phyloP scores from a whole-genome alignment of 148 eudicot genomes.

The Talinum fruticosum region DNA sequence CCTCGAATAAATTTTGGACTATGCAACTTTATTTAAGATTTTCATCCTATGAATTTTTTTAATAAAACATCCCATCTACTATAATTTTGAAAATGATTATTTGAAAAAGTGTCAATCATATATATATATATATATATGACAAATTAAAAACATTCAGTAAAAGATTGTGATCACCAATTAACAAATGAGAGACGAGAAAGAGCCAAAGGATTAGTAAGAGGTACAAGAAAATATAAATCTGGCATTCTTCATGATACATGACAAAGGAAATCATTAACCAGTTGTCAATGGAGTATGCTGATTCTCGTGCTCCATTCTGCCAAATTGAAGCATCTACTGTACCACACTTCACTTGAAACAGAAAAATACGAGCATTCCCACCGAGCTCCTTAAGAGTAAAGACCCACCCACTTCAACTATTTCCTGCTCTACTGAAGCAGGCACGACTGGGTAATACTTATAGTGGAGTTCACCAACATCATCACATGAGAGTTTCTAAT shows the following conservation, averaged over 20 bases:
- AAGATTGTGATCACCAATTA: no score
- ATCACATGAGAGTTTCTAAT: conserved; percentile 85
- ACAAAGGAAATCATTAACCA: not conserved
- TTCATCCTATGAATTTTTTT: no score
- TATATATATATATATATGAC: no score
- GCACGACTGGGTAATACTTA: conserved; percentile 66
- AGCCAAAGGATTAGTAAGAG: not conserved
- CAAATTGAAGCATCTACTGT: not conserved
- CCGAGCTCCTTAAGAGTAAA: conserved; percentile 25
- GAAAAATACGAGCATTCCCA: not conserved
- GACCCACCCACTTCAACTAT: conserved; percentile 65
- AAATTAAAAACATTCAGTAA: no score
- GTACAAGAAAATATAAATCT: not conserved
- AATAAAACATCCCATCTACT: no score
- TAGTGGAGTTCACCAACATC: conserved; percentile 94
- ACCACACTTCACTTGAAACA: not conserved
- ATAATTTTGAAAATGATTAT: no score
- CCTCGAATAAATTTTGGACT: no score
- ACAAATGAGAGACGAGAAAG: not conserved
- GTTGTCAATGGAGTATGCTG: not conserved
- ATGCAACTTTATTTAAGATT: no score
- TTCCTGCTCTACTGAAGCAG: conserved; percentile 70
- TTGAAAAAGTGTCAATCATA: no score
- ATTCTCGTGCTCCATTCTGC: not conserved
- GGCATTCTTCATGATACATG: not conserved